phyloP scores from a whole-genome alignment of 768 basidiomycete species.

The Lentinula aciculospora region DNA sequence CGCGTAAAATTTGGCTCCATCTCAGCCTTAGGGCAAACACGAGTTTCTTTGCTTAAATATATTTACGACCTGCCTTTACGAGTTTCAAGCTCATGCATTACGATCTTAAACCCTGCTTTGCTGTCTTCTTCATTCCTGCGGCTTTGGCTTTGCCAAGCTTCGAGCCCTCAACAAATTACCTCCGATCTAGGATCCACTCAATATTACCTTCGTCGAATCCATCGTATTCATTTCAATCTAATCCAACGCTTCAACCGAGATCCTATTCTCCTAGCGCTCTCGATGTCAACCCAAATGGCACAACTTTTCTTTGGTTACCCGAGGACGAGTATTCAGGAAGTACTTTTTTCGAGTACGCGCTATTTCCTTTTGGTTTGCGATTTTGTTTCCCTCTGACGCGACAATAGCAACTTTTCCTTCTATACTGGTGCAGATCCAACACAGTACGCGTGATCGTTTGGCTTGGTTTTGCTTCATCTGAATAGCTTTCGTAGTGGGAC shows the following conservation, averaged over 20 bases:
- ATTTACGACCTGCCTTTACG: background rate
- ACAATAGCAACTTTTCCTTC: constrained; percentile 49
- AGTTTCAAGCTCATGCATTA: background rate
- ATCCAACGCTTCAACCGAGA: background rate
- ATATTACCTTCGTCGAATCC: background rate
- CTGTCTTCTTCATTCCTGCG: background rate
- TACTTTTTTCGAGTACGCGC: constrained; percentile 64
- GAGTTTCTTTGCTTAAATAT: background rate
- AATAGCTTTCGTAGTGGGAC: constrained; percentile 44
- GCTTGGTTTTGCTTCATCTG: constrained; percentile 10
- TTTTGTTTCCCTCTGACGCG: background rate
- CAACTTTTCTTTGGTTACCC: constrained; percentile 59
- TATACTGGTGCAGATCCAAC: constrained; percentile 63
- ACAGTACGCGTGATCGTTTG: constrained; percentile 35
- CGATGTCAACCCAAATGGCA: constrained; percentile 38
- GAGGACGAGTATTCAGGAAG: constrained; percentile 62
- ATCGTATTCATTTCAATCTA: background rate
- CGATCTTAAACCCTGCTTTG: background rate
- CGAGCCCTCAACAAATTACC: background rate
- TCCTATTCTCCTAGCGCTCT: constrained; percentile 11
- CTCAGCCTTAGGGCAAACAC: background rate
- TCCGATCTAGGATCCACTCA: background rate
- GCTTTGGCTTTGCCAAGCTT: background rate
- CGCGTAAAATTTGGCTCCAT: background rate
- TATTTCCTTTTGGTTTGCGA: background rate